phyloP scores from a whole-genome alignment of 2,329 filamentous ascomycete species.

The Colletotrichum higginsianum region DNA sequence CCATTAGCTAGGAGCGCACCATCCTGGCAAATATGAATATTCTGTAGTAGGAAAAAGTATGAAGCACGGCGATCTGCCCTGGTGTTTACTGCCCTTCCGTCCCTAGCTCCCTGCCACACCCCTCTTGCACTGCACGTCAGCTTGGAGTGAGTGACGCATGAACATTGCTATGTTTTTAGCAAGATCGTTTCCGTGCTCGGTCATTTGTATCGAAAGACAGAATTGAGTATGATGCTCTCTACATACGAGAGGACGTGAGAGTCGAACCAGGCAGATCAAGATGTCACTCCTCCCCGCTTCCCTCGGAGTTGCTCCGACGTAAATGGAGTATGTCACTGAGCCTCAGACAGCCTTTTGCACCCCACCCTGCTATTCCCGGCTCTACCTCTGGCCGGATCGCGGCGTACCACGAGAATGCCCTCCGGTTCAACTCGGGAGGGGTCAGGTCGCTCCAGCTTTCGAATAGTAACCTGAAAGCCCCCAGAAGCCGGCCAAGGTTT shows the following conservation, averaged over 20 bases:
- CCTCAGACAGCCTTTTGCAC: constrained; percentile 80
- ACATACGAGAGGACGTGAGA: no score
- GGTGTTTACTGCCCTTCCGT: no score
- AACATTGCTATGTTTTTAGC: no score
- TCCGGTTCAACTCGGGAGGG: constrained; percentile 77
- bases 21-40: no score
- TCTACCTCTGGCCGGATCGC: constrained; percentile 83
- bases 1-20: no score
- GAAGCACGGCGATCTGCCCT: no score
- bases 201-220: not conserved
- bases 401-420: constrained; percentile 88
- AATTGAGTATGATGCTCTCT: not conserved
- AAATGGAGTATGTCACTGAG: constrained; percentile 77
- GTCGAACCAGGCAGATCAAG: not conserved
- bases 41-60: no score
- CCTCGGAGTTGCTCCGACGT: constrained; percentile 55
- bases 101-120: no score
- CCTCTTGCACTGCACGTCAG: no score
- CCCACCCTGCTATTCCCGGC: constrained; percentile 83
- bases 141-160: no score
- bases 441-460: constrained; percentile 81
- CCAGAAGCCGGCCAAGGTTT: constrained; percentile 79
- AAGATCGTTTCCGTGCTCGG: no score
- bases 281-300: not conserved
- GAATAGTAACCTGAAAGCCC: constrained; percentile 79